Conservation (phyloP, 2,329 filamentous ascomycete genomes). For the Alternaria brassicae region DNA sequence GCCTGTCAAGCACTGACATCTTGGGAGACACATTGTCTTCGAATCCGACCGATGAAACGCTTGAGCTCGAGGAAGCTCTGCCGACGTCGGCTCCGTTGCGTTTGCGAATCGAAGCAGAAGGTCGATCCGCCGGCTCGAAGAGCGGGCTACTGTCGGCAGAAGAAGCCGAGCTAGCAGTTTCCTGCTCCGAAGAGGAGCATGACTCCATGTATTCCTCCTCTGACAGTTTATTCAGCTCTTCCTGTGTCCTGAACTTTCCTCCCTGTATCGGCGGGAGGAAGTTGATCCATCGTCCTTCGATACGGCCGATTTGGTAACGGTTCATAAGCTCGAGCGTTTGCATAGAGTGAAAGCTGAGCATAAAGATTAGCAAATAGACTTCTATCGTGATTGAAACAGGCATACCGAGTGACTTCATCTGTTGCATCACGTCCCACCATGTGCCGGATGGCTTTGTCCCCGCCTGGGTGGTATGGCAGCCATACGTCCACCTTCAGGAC, state of each 20-base stretch:
- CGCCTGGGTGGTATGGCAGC: constrained; percentile 89
- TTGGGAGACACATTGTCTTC: constrained; percentile 51
- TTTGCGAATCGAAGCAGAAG: constrained; percentile 45
- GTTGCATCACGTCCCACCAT: constrained; percentile 95
- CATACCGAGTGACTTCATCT: constrained; percentile 89
- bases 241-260: constrained; percentile 71
- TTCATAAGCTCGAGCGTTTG: constrained; percentile 80
- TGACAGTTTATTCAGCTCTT: constrained; percentile 45
- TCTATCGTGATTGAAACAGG: constrained; percentile 19
- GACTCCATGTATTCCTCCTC: constrained; percentile 44
- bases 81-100: constrained; percentile 48
- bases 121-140: constrained; percentile 61
- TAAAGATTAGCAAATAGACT: constrained; percentile 11
- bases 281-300: constrained; percentile 84
- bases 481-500: constrained; percentile 90
- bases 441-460: constrained; percentile 87
- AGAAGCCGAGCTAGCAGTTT: constrained; percentile 47
- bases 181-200: constrained; percentile 33
- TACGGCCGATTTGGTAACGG: constrained; percentile 80
- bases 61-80: constrained; percentile 64
- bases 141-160: constrained; percentile 66
- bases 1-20: constrained; percentile 71
- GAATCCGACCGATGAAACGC: constrained; percentile 61
- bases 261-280: constrained; percentile 92
- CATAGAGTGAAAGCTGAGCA: constrained; percentile 77